Evolutionary conservation across 2,329 filamentous ascomycete species (phyloP).

Genomic region (Ophiocordyceps camponoti-rufipedis): DNA sequence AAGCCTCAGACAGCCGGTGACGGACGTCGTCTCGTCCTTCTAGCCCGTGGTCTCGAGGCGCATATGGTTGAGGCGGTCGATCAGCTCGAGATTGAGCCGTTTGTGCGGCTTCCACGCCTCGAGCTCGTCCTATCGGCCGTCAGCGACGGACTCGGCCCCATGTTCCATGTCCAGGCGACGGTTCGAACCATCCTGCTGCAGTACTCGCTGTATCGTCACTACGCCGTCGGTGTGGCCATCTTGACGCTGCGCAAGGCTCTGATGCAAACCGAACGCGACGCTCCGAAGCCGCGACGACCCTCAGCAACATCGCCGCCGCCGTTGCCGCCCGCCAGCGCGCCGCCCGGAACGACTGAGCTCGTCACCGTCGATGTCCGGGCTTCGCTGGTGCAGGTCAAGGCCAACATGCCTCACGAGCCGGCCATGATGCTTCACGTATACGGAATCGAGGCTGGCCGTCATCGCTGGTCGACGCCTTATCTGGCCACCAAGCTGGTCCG

Average conservation of each 20-base stretch:
- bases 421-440: constrained; percentile 80
- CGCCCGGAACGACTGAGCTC: constrained; percentile 37
- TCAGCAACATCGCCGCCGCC: constrained; percentile 10
- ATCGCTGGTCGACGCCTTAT: constrained; percentile 77
- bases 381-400: constrained; percentile 71
- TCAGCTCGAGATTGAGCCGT: constrained; percentile 69
- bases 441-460: constrained; percentile 61
- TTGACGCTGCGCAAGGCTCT: constrained; percentile 60
- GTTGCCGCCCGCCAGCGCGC: constrained; percentile 5
- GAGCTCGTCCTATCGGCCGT: constrained; percentile 73
- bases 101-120: constrained; percentile 69
- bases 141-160: constrained; percentile 70
- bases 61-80: constrained; percentile 81
- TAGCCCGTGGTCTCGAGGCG: constrained; percentile 69
- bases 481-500: constrained; percentile 58
- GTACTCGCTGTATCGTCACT: constrained; percentile 89
- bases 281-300: constrained; percentile 12
- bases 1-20: constrained; percentile 45
- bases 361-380: constrained; percentile 69
- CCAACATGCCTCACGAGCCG: constrained; percentile 76
- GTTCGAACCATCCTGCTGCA: constrained; percentile 64
- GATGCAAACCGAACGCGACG: constrained; percentile 28
- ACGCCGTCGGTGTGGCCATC: constrained; percentile 66
- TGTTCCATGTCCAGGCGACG: constrained; percentile 73
- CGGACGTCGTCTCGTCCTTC: constrained; percentile 63